Evolutionary conservation across 805 yeast species (phyloP), one percentile per base, ranked within the genome.

Genomic region (Wickerhamiella australiensis): DNA sequence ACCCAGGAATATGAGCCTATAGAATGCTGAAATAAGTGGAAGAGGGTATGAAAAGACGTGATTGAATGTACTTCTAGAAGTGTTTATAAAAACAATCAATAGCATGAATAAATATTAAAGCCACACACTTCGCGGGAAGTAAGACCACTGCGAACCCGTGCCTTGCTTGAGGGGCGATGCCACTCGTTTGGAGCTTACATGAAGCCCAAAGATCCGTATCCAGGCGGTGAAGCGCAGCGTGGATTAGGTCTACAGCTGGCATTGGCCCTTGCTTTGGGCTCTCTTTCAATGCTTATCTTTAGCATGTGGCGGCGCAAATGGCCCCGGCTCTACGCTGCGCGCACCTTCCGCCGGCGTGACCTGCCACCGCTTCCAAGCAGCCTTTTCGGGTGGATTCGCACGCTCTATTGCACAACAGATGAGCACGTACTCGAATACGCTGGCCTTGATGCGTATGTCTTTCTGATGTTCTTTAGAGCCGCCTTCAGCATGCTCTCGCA

Each of bases 361-460:
- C 71, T 83, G 8, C 94, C 92, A 2, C 59, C 64, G 27, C 68
- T 85, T 17, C 79, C 84, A 5, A 22, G 21, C 12, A 72, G 85
- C 2, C 61, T 83, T 11, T 82, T 87, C 57, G 87, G 88, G 2
- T 90, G 97, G 96, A 71, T 88, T 7, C 75, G 79, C 0, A 75
- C 78, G 0, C 67, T 90, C 12, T 76, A 75, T 60, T 64, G 65
- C 11, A 78, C 88, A 17, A 70, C 73, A 22, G 97, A 90, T 57
- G 71, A 75, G 13, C 87, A 86, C 51, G 75, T 92, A 1, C 71
- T 90, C 46, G 90, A 86, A 53, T 82, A 80, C 59, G 95, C 96
- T 2, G 98, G 98, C 0, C 66, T 90, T 41, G 98, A 90, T 67
- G 96, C 96, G 0, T 87, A 76, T 66, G 97, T 92, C 44, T 90